Conservation (phyloP, 257 asterid species). For the Primulina eburnea region DNA sequence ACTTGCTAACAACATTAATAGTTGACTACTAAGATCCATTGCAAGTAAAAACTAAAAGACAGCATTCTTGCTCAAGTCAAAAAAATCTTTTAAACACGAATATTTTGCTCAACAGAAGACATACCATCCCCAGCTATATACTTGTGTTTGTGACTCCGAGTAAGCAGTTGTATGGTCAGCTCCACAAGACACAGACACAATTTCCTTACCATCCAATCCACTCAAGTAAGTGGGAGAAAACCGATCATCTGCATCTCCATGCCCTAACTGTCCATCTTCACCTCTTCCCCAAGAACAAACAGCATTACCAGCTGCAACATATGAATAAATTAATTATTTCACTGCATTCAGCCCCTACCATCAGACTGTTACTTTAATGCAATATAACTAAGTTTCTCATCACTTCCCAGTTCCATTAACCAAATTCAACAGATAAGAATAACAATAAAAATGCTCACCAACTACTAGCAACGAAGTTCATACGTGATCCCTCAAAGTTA, state of each 20-base stretch:
- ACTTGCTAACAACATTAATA: background rate
- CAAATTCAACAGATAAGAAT: background rate
- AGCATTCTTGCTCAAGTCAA: background rate
- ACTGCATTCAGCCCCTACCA: background rate
- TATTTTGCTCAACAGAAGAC: slow-evolving; percentile 3
- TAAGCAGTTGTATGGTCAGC: slow-evolving; percentile 95
- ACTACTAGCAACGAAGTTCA: background rate
- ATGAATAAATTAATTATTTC: slow-evolving; percentile 15
- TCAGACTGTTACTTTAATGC: background rate
- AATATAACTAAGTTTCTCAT: background rate
- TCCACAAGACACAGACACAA: slow-evolving; percentile 78
- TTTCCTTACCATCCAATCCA: slow-evolving; percentile 72
- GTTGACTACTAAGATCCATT: background rate
- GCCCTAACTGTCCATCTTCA: slow-evolving; percentile 98
- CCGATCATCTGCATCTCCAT: slow-evolving; percentile 92
- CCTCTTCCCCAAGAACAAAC: slow-evolving; percentile 99
- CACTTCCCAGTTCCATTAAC: background rate
- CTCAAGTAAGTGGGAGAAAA: slow-evolving; percentile 77
- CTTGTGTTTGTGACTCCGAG: slow-evolving; percentile 61
- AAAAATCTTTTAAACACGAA: background rate
- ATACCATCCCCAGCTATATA: slow-evolving; percentile 98
- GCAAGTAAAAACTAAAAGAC: background rate
- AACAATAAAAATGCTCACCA: background rate
- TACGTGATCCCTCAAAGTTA: background rate
- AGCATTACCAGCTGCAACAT: slow-evolving; percentile 68